Evolutionary conservation across 495 filamentous ascomycete species (phyloP), one percentile per base, ranked within the genome.

Genomic region (Lasiosphaeris hirsuta): DNA sequence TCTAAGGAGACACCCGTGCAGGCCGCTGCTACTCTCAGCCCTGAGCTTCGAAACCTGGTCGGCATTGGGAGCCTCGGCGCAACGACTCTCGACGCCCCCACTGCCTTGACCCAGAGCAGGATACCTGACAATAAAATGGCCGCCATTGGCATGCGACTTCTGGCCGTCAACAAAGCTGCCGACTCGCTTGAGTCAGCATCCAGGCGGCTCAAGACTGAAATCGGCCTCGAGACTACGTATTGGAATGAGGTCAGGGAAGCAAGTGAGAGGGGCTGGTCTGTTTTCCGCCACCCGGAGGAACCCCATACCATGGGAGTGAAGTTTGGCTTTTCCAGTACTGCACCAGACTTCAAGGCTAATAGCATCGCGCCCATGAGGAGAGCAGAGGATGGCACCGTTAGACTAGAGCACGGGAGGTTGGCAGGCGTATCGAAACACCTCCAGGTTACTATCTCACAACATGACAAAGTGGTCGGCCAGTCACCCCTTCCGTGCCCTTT

Each of bases 281-380:
- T 96, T 7, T 90, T 83, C 61, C 78, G 87, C 19, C 64, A 92
- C 19, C 89, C 90, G 0, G 79, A 86, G 19, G 85, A 93, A 38
- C 78, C 78, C 50, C 83, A 90, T 64, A 86, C 85, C 2, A 74
- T 97, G 34, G 90, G 85, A 37, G 93, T 97, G 38, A 84, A 85
- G 54, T 96, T 90, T 74, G 95, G 95, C 10, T 96, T 96, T 69
- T 75, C 85, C 10, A 92, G 96, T 75, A 88, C 90, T 39, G 81
- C 85, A 4, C 77, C 87, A 9, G 80, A 84, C 19, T 97, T 96
- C 68, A 87, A 84, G 62, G 79, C 87, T 51, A 85, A 84, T 14
- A 92, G 91, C 7, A 75, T 96, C 2, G 90, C 89, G 15, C 86
- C 90, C 1, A 75, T 97, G 46, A 79, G 86, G 53, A 81, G 90